Evolutionary conservation across 2,329 filamentous ascomycete genomes (phyloP).

Genomic region (Beauveria australis): DNA sequence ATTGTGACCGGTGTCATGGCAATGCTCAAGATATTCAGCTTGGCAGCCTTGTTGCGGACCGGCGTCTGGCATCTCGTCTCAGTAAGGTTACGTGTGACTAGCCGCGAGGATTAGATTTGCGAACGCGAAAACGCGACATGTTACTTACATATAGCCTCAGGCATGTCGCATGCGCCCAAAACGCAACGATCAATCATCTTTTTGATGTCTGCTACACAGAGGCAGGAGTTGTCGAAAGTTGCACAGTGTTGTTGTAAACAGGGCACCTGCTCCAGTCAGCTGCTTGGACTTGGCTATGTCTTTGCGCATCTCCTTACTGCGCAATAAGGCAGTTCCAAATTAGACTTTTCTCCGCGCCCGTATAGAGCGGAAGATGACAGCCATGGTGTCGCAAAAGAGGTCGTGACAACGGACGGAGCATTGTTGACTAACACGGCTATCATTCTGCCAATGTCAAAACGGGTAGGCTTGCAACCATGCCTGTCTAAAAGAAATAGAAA

Average conservation of each 20-base stretch:
- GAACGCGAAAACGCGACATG: too few species aligned
- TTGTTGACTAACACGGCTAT: not conserved
- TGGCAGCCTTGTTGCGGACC: not conserved
- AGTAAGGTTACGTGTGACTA: slow-evolving; percentile 2
- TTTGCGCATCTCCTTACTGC: not conserved
- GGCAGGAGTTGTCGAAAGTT: not conserved
- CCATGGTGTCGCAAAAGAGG: not conserved
- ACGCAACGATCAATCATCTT: not conserved
- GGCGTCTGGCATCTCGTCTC: slow-evolving; percentile 6
- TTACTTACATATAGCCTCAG: slow-evolving; percentile 4
- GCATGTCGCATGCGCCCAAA: not conserved
- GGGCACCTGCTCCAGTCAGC: not conserved
- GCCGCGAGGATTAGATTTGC: too few species aligned
- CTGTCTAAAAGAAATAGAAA: not conserved
- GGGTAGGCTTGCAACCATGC: not conserved
- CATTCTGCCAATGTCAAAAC: not conserved
- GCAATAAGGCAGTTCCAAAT: not conserved
- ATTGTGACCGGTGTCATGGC: slow-evolving; percentile 12
- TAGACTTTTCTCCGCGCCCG: not conserved
- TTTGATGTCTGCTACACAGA: not conserved
- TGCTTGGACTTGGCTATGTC: not conserved
- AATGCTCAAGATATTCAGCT: not conserved
- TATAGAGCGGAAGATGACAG: not conserved
- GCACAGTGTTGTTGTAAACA: not conserved
- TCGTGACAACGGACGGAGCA: not conserved